Evolutionary conservation across 371 early-diverging fungal genomes (phyloP), one percentile per base, ranked within the genome.

Genomic region (Syncephalis plumigaleata): DNA sequence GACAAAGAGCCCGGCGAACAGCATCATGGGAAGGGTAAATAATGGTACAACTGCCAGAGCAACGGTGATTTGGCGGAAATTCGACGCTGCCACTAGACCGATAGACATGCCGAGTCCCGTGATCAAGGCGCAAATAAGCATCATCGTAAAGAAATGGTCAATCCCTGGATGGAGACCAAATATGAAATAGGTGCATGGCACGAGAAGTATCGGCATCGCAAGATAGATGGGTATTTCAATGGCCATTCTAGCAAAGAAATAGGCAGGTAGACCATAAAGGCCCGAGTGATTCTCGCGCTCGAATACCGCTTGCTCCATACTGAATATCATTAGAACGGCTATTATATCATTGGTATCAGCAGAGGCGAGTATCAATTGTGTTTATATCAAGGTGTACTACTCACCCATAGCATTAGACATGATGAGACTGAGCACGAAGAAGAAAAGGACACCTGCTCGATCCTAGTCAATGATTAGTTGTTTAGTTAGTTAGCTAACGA

Each of bases 391-490:
- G 60, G n/a, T n/a, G n/a, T n/a, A 61, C 55, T 65, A 75, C 9
- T 65, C 48, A 7, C 54, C 50, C 11, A 51, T 43, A 0, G 63
- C 66, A 13, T 61, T 60, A 26, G 63, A 49, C 39, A 82, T 54
- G 8, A 79, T 66, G 2, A 77, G 46, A 16, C 78, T 46, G 13
- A 64, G 53, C 49, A 75, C 72, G 56, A 79, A 78, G 49, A 68
- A 65, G 46, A 20, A 47, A 42, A 58, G 60, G 42, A 63, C 52
- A 39, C 60, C 63, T 2, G 58, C 55, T 1, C 75, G 67, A 18
- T 78, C 79, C 53, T 79, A 75, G 49, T 78, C 75, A 44, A 78
- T 72, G 0, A 73, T 64, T 64, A 53, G 7, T 31, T 7, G 7
- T 31, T 7, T 31, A 7, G 11, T 11, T 31, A 31, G 7, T 7